phyloP scores from a whole-genome alignment of 768 basidiomycete species.

The Dentipellis sp. region DNA sequence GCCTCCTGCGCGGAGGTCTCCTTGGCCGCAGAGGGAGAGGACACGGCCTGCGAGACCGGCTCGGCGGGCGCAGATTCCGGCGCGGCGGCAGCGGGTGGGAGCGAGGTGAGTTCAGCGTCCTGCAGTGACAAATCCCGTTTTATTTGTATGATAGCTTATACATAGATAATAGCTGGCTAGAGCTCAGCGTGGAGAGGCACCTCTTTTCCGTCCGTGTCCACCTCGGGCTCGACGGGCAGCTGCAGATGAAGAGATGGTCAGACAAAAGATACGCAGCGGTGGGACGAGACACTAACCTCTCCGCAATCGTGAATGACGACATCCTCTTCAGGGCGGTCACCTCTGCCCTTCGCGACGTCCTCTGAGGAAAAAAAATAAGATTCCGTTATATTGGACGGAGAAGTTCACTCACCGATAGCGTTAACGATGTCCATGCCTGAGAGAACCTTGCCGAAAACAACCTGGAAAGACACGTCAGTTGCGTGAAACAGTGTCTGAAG shows the following conservation, averaged over 20 bases:
- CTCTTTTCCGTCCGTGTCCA: conserved; percentile 67
- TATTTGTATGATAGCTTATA: conserved; percentile 19
- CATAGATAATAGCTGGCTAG: conserved; percentile 34
- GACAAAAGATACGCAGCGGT: conserved; percentile 1
- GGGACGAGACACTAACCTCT: conserved; percentile 47
- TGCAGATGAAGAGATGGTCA: conserved; percentile 16
- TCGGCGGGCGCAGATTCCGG: background rate
- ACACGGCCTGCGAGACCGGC: background rate
- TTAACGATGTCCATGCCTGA: conserved; percentile 87
- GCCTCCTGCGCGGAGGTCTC: background rate
- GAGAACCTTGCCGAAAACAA: conserved; percentile 88
- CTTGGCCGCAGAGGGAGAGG: background rate
- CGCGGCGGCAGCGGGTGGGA: background rate
- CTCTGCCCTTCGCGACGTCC: conserved; percentile 55
- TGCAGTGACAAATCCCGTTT: conserved; percentile 17
- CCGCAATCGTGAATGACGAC: conserved; percentile 79
- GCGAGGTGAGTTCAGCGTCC: conserved; percentile 9
- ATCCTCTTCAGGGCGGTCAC: conserved; percentile 69
- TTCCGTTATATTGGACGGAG: background rate
- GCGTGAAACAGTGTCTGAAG: background rate
- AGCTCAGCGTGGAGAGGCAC: conserved; percentile 95
- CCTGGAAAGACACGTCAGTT: conserved; percentile 30
- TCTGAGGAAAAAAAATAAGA: conserved; percentile 38
- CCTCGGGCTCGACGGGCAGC: conserved; percentile 39
- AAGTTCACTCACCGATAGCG: conserved; percentile 53